A percentile compares a stretch with the other conserved stretches of the same genome.
These are phyloP conservation scores for Mycena indigotica DNA, from an alignment of 768 basidiomycete genomes.

Conservation along the genomic window DNA sequence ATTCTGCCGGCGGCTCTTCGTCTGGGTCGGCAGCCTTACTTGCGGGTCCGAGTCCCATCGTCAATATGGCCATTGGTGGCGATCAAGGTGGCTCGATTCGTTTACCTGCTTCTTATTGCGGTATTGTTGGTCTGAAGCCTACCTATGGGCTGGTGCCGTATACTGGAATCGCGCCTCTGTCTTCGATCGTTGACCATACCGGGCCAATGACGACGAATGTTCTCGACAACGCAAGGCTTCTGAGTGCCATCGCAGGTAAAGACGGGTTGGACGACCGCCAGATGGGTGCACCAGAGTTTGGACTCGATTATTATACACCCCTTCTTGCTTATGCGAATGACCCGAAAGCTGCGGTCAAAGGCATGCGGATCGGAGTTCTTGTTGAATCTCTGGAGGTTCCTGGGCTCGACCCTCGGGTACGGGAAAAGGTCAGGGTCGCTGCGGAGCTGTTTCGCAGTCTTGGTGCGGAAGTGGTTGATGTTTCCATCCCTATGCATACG, in stretches of 20 bases:
- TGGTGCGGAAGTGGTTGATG: conserved; percentile 43
- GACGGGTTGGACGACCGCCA: conserved; percentile 47
- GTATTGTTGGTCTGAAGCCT: conserved; percentile 45
- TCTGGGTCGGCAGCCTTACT: conserved; percentile 41
- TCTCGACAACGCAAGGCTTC: conserved; percentile 41
- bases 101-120: conserved; percentile 44
- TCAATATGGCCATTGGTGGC: conserved; percentile 42
- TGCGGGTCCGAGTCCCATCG: conserved; percentile 25
- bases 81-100: conserved; percentile 48
- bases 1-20: conserved; percentile 39
- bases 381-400: conserved; percentile 39
- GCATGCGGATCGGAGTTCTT: conserved; percentile 43
- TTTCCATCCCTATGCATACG: conserved; percentile 42
- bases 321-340: conserved; percentile 35
- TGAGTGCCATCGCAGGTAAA: conserved; percentile 46
- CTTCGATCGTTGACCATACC: conserved; percentile 43
- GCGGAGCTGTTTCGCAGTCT: conserved; percentile 36
- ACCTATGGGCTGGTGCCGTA: conserved; percentile 48
- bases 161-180: conserved; percentile 46
- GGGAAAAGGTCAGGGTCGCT: conserved; percentile 35
- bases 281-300: conserved; percentile 16
- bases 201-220: conserved; percentile 43
- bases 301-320: conserved; percentile 28
- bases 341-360: conserved; percentile 29
- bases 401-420: conserved; percentile 38